phyloP scores from a whole-genome alignment of 805 yeast species.

The Ogataea glucozyma region DNA sequence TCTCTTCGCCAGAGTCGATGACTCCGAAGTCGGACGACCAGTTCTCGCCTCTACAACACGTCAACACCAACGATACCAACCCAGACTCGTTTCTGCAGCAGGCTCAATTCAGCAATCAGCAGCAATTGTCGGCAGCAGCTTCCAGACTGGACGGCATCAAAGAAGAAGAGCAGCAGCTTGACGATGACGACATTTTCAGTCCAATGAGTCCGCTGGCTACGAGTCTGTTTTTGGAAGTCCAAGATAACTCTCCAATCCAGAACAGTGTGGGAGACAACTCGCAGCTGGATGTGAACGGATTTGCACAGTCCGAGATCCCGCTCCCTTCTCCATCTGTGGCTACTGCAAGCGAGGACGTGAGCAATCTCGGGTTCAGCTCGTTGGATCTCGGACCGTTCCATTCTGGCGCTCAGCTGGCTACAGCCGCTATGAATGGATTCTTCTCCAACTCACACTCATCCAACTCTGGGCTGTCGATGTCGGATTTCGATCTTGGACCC shows the following conservation, averaged over 20 bases:
- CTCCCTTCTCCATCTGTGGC: not conserved
- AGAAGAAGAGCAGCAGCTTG: constrained; percentile 25
- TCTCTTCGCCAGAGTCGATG: constrained; percentile 31
- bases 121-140: not conserved
- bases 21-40: constrained; percentile 28
- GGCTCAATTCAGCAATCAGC: constrained; percentile 2
- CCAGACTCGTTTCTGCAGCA: constrained; percentile 8
- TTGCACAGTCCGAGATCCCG: constrained; percentile 1
- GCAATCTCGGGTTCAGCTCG: constrained; percentile 5
- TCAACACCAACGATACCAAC: constrained; percentile 12
- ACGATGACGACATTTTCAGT: constrained; percentile 8
- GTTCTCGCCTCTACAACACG: constrained; percentile 21
- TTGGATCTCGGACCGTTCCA: constrained; percentile 31
- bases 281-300: no score
- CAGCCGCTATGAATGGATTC: constrained; percentile 33
- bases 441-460: constrained; percentile 9
- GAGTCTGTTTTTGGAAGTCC: constrained; percentile 6
- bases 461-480: constrained; percentile 26
- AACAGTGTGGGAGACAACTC: no score
- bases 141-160: constrained; percentile 22
- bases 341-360: constrained; percentile 2
- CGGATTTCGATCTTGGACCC: constrained; percentile 28
- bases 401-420: constrained; percentile 34
- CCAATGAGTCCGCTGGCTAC: constrained; percentile 19
- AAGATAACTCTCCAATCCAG: constrained; percentile 3